Evolutionary conservation across 768 basidiomycete species (phyloP).

Genomic region (Tephrocybe sp.): DNA sequence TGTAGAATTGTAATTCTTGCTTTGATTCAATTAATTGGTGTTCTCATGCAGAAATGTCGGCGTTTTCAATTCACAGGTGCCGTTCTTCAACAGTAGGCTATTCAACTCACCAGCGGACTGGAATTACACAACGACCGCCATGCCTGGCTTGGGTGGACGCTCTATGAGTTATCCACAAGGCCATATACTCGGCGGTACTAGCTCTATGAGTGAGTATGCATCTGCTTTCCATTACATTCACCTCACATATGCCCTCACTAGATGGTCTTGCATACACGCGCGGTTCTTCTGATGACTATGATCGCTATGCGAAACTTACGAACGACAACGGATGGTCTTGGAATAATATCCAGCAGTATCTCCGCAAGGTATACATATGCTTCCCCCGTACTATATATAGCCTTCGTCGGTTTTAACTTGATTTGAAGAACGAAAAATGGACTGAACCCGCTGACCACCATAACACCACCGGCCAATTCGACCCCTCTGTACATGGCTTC

Average conservation of each 20-base stretch:
- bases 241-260: background rate
- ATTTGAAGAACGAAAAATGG: slow-evolving; percentile 26
- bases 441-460: slow-evolving; percentile 29
- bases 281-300: slow-evolving; percentile 32
- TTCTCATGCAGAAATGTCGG: slow-evolving; percentile 7
- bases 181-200: slow-evolving; percentile 20
- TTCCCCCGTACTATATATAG: background rate
- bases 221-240: background rate
- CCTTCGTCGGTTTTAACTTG: background rate
- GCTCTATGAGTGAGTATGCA: slow-evolving; percentile 18
- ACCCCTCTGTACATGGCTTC: slow-evolving; percentile 18
- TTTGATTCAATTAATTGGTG: background rate
- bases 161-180: slow-evolving; percentile 18
- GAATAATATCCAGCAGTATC: slow-evolving; percentile 28
- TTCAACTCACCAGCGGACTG: slow-evolving; percentile 19
- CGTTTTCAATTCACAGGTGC: slow-evolving; percentile 17
- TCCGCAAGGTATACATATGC: slow-evolving; percentile 18
- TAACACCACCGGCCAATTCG: slow-evolving; percentile 18
- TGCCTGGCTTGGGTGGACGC: slow-evolving; percentile 13
- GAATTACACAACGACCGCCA: slow-evolving; percentile 19
- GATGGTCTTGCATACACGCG: slow-evolving; percentile 27
- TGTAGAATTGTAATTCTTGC: background rate
- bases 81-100: slow-evolving; percentile 19
- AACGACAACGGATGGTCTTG: slow-evolving; percentile 32
- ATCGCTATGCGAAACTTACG: slow-evolving; percentile 29